Evolutionary conservation across 352 stramenopile species (phyloP).

Genomic region (Blastocystis sp.): DNA sequence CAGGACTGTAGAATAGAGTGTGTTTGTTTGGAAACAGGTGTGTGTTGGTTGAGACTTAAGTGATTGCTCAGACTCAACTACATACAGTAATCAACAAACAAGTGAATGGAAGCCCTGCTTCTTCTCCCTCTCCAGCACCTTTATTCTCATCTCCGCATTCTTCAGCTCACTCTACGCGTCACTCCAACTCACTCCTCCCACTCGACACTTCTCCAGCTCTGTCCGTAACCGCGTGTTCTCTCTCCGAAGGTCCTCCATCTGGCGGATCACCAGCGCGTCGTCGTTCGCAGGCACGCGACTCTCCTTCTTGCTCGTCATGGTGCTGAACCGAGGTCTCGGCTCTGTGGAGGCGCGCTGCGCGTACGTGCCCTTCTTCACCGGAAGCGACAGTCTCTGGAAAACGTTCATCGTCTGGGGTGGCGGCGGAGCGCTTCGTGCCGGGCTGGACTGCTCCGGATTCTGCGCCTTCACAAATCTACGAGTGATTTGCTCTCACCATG

Average conservation of each 20-base stretch:
- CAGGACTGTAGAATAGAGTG: too few species aligned
- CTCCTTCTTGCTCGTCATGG: background rate
- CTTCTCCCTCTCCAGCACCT: background rate
- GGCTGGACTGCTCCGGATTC: background rate
- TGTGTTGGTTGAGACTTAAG: too few species aligned
- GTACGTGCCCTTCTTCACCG: background rate
- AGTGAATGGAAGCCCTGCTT: background rate
- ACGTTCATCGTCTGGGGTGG: background rate
- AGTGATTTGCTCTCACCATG: background rate
- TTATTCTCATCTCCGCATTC: background rate
- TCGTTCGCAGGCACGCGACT: background rate
- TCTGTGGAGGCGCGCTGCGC: background rate
- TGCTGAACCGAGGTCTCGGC: background rate
- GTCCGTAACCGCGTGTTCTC: background rate
- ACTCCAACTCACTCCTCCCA: background rate
- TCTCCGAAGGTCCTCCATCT: background rate
- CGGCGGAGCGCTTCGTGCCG: background rate
- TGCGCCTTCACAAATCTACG: background rate
- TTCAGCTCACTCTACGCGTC: slow-evolving; percentile 2
- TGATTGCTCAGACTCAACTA: too few species aligned
- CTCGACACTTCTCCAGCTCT: background rate
- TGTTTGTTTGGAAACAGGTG: too few species aligned
- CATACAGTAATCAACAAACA: too few species aligned
- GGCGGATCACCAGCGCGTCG: background rate
- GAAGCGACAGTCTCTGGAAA: background rate